phyloP scores from a whole-genome alignment of 139 green algal genomes.

The Yamagishiella unicocca region DNA sequence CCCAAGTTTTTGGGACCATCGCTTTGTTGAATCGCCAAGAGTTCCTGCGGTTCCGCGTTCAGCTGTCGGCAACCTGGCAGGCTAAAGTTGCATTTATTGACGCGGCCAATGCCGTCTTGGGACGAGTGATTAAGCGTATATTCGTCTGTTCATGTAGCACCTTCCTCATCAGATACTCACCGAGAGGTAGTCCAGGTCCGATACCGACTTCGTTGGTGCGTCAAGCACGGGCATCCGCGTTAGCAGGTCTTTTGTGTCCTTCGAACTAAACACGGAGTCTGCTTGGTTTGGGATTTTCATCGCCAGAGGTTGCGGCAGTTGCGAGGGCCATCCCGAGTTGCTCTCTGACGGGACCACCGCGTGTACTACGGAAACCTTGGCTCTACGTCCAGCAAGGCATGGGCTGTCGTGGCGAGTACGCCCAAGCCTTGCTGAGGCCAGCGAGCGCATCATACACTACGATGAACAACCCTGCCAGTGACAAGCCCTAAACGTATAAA shows the following conservation, averaged over 20 bases:
- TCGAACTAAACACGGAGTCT: constrained; percentile 57
- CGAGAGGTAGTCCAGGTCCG: constrained; percentile 71
- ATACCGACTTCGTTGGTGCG: constrained; percentile 44
- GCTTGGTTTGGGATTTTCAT: constrained; percentile 66
- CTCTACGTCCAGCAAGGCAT: neutral
- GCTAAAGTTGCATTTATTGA: neutral
- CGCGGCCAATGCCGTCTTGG: no score
- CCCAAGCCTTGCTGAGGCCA: neutral
- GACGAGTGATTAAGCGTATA: no score
- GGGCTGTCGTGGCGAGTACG: neutral
- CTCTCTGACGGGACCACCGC: neutral
- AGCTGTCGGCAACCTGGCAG: neutral
- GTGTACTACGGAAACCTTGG: neutral
- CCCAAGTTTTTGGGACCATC: constrained; percentile 92
- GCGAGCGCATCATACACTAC: constrained; percentile 9
- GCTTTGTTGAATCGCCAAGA: constrained; percentile 97
- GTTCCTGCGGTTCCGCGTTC: constrained; percentile 78
- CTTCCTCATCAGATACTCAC: constrained; percentile 41
- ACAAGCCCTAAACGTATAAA: no score
- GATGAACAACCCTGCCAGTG: no score
- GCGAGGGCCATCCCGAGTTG: constrained; percentile 17
- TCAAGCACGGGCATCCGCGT: constrained; percentile 40
- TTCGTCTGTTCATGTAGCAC: neutral
- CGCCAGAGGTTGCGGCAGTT: neutral
- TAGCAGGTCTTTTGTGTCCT: constrained; percentile 45